Conservation (phyloP, 257 asterid genomes). For the Penstemon barbatus region DNA sequence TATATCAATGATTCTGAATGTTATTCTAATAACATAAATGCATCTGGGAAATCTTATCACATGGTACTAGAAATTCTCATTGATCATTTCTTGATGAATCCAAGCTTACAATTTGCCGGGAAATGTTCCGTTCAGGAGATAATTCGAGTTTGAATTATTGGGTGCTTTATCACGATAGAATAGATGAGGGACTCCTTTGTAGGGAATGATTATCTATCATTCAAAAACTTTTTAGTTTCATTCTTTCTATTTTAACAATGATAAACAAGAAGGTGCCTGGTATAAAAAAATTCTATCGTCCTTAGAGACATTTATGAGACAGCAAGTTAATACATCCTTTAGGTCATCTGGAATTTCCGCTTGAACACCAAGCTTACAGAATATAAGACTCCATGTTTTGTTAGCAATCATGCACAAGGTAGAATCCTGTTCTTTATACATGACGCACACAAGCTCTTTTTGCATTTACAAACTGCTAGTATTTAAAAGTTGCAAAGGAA, state of each 20-base stretch:
- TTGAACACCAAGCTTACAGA: neutral
- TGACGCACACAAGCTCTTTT: neutral
- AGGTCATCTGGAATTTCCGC: neutral
- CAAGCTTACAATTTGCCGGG: neutral
- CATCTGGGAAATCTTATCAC: constrained; percentile 10
- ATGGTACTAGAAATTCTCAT: neutral
- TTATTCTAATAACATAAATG: neutral
- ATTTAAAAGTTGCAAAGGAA: neutral
- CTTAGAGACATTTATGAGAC: neutral
- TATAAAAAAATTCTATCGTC: too few species aligned
- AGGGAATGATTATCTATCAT: neutral
- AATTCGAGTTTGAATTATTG: neutral
- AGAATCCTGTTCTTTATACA: neutral
- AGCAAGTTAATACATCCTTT: neutral
- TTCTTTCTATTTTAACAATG: neutral
- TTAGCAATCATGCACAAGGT: neutral
- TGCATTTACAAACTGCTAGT: neutral
- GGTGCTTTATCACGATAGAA: constrained; percentile 7
- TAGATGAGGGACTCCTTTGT: neutral
- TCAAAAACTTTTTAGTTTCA: neutral
- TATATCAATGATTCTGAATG: constrained; percentile 3
- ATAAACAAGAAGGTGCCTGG: neutral
- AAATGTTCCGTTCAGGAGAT: neutral
- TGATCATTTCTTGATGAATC: constrained; percentile 5
- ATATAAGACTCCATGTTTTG: neutral